phyloP scores from a whole-genome alignment of 2,329 filamentous ascomycete species.

The Mollisiaceae sp. region DNA sequence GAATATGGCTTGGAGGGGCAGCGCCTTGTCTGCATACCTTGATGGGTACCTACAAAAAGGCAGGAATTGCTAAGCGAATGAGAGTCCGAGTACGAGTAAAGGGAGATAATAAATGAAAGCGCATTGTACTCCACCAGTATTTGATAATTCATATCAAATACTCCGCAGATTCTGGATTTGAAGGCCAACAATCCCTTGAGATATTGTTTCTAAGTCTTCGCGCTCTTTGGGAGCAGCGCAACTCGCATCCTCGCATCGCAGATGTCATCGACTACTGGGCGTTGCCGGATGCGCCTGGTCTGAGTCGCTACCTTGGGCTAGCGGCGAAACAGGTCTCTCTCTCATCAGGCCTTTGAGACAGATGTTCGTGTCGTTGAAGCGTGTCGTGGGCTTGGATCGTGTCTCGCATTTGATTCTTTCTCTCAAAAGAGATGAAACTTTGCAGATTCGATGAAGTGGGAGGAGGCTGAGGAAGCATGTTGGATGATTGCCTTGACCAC shows the following conservation, averaged over 20 bases:
- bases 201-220: not conserved
- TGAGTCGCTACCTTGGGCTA: not conserved
- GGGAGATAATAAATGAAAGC: not conserved
- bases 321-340: not conserved
- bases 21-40: slow-evolving; percentile 17
- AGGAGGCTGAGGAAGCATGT: not conserved
- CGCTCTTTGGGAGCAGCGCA: not conserved
- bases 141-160: not conserved
- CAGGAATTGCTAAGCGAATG: slow-evolving; percentile 4
- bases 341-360: not conserved
- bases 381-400: not conserved
- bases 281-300: not conserved
- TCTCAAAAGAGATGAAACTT: not conserved
- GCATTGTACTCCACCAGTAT: not conserved
- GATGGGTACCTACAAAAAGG: slow-evolving; percentile 19
- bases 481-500: not conserved
- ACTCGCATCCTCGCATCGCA: not conserved
- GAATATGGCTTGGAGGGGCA: slow-evolving; percentile 17
- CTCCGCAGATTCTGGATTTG: not conserved
- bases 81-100: not conserved
- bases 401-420: not conserved
- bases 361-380: not conserved
- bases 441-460: not conserved
- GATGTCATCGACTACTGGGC: not conserved
- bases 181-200: not conserved